These are phyloP conservation scores for Dillenia suffruticosa DNA, from an alignment of 164 flowering plant species.

Conservation along the genomic window DNA sequence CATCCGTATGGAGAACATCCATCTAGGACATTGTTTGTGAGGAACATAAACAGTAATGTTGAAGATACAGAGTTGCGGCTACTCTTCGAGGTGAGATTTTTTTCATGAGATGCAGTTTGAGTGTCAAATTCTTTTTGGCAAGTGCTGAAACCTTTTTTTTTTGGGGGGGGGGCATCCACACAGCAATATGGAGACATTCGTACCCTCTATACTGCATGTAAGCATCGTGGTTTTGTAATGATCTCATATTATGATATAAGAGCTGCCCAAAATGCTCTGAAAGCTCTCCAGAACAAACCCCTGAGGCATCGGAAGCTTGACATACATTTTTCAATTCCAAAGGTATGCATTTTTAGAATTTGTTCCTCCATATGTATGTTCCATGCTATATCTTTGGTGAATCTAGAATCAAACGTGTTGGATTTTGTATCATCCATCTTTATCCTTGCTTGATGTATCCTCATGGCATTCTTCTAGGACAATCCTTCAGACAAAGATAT, in stretches of 20 bases:
- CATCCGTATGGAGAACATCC: slow-evolving; percentile 60
- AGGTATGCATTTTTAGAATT: slow-evolving; percentile 32
- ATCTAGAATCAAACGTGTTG: neutral
- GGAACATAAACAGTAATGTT: slow-evolving; percentile 68
- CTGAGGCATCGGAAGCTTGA: slow-evolving; percentile 63
- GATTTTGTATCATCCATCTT: neutral
- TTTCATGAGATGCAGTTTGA: no score
- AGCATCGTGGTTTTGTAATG: slow-evolving; percentile 75
- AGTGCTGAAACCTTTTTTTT: no score
- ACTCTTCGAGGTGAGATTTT: slow-evolving; percentile 57
- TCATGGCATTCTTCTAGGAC: slow-evolving; percentile 31
- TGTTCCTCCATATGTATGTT: neutral
- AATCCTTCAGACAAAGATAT: slow-evolving; percentile 67
- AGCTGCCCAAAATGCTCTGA: slow-evolving; percentile 78
- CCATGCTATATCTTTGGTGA: neutral
- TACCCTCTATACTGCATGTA: slow-evolving; percentile 79
- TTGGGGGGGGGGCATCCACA: neutral
- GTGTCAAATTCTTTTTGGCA: no score
- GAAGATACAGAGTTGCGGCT: slow-evolving; percentile 58
- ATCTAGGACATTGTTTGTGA: slow-evolving; percentile 73
- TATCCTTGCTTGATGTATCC: no score
- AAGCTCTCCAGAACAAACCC: slow-evolving; percentile 66
- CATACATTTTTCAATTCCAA: slow-evolving; percentile 78
- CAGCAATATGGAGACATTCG: slow-evolving; percentile 83
- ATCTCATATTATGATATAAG: slow-evolving; percentile 79